Conservation (phyloP, 768 basidiomycete species). For the Cubamyces sp. region DNA sequence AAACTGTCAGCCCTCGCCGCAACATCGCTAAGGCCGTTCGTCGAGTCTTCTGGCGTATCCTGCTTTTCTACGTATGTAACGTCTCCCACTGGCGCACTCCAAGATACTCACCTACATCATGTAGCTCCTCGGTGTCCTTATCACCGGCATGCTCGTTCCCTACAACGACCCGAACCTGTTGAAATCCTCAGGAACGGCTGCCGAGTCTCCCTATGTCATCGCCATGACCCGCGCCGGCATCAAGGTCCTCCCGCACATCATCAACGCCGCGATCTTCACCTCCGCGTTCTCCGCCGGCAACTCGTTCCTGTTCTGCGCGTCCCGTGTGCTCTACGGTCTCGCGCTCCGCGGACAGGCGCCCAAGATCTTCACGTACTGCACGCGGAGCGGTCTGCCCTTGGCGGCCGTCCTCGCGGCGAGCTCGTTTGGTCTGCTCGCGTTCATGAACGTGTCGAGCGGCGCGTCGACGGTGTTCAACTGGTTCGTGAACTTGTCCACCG, state of each 20-base stretch:
- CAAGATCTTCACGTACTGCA: conserved; percentile 50
- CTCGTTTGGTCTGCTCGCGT: conserved; percentile 53
- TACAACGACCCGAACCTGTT: conserved; percentile 62
- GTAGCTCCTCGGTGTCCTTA: conserved; percentile 70
- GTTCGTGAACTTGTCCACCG: conserved; percentile 71
- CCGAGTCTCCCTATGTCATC: conserved; percentile 83
- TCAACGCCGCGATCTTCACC: conserved; percentile 75
- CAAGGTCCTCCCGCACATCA: conserved; percentile 52
- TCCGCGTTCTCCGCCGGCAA: conserved; percentile 76
- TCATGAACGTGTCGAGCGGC: conserved; percentile 67
- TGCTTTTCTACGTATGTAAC: conserved; percentile 68
- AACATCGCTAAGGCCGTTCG: conserved; percentile 79
- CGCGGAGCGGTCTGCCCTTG: conserved; percentile 55
- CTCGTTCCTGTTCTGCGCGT: conserved; percentile 60
- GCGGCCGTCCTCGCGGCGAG: conserved; percentile 33
- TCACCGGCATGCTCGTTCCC: conserved; percentile 81
- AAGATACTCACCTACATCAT: not conserved
- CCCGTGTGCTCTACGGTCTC: conserved; percentile 46
- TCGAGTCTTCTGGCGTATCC: conserved; percentile 79
- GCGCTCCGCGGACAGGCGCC: conserved; percentile 45
- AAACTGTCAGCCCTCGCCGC: conserved; percentile 76
- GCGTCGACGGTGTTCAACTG: conserved; percentile 65
- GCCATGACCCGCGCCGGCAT: conserved; percentile 76
- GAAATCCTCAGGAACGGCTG: conserved; percentile 61
- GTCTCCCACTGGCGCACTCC: not conserved